These are phyloP conservation scores for Cladosporium sp. DNA, from an alignment of 2,329 filamentous ascomycete genomes.

Conservation along the genomic window DNA sequence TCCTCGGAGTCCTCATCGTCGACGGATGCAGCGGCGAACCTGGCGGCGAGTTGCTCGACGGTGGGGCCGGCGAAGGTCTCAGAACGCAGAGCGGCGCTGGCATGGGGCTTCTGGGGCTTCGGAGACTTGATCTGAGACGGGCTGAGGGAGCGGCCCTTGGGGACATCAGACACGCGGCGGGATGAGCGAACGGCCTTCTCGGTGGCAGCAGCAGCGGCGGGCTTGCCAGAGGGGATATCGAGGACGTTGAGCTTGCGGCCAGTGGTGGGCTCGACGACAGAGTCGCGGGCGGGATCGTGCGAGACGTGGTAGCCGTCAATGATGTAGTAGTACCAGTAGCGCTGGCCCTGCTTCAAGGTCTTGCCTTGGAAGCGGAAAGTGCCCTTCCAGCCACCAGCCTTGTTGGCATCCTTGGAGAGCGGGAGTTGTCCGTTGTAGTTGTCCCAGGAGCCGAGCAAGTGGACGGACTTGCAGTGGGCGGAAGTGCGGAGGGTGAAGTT, in stretches of 20 bases:
- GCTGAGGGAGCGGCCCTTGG: constrained; percentile 85
- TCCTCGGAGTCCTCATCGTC: constrained; percentile 60
- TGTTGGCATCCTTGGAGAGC: constrained; percentile 80
- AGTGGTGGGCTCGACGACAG: constrained; percentile 91
- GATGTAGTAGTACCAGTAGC: constrained; percentile 99
- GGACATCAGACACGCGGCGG: constrained; percentile 64
- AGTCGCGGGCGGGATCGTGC: constrained; percentile 88
- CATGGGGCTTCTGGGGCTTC: constrained; percentile 83
- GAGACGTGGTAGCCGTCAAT: constrained; percentile 98
- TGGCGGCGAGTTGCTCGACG: constrained; percentile 71
- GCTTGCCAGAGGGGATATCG: constrained; percentile 67
- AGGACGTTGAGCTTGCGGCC: constrained; percentile 97
- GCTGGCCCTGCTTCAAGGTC: constrained; percentile 81
- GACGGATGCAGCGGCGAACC: constrained; percentile 53
- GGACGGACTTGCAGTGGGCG: constrained; percentile 93
- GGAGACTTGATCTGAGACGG: constrained; percentile 87
- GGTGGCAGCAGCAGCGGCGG: constrained; percentile 43
- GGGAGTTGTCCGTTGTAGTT: constrained; percentile 93
- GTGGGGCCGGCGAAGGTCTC: constrained; percentile 74
- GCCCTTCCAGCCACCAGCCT: constrained; percentile 90
- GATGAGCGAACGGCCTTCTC: constrained; percentile 46
- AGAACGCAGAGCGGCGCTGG: constrained; percentile 83
- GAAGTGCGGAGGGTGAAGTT: constrained; percentile 96
- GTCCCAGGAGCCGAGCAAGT: constrained; percentile 97
- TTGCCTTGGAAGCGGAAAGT: constrained; percentile 92